Conservation (phyloP, 2,329 filamentous ascomycete genomes). For the Didymella pomorum region DNA sequence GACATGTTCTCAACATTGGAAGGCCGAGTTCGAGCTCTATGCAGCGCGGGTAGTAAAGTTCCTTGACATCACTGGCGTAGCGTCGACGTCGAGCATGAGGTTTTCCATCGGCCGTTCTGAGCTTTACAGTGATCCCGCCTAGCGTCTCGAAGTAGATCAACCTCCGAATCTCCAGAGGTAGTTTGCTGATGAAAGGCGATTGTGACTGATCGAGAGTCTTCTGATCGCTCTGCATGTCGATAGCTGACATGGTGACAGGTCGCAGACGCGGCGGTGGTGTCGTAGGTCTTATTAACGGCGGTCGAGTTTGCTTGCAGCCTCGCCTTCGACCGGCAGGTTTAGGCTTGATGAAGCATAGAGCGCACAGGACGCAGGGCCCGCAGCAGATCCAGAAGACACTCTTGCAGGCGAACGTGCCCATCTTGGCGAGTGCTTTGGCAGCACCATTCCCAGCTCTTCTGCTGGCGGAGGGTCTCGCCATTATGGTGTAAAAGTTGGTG, state of each 20-base stretch:
- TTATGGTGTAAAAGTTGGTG: constrained; percentile 6
- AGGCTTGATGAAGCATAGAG: constrained; percentile 17
- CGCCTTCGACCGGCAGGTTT: constrained; percentile 1
- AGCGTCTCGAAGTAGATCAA: constrained; percentile 30
- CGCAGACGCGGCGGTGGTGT: constrained; percentile 29
- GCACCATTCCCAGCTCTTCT: constrained; percentile 23
- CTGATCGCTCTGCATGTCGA: constrained; percentile 20
- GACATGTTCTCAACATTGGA: constrained; percentile 30
- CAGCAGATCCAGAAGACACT: constrained; percentile 26
- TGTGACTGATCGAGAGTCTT: constrained; percentile 25
- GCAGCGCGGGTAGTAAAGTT: neutral
- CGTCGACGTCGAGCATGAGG: constrained; percentile 19
- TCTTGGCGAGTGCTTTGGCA: constrained; percentile 13
- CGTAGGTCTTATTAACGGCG: constrained; percentile 16
- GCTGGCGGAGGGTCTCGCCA: constrained; percentile 13
- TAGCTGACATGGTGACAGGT: constrained; percentile 23
- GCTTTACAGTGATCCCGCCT: constrained; percentile 24
- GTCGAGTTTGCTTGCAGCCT: neutral
- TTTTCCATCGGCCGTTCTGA: constrained; percentile 19
- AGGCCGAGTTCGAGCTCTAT: constrained; percentile 16
- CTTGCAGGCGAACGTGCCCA: constrained; percentile 26
- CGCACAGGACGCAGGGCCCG: constrained; percentile 30
- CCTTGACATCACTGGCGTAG: neutral
- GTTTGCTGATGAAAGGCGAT: constrained; percentile 29
- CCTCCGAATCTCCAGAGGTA: constrained; percentile 33